Evolutionary conservation across 2,329 filamentous ascomycete species (phyloP).

Genomic region (Ophiocordyceps unilateralis): DNA sequence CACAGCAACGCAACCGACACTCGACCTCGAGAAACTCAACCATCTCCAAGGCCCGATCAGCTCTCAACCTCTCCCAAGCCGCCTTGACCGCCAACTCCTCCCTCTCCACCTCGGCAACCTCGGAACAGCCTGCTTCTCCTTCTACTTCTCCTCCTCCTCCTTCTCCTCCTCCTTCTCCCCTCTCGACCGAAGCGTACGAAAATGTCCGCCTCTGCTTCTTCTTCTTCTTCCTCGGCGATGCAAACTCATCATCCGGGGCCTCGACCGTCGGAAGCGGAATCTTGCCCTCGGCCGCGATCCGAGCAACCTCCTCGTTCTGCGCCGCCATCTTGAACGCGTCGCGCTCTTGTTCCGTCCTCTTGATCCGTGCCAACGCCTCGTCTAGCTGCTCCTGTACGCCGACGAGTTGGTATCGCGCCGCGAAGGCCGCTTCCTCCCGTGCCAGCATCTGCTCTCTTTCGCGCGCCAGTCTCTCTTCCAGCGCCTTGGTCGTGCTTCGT

Average conservation of each 20-base stretch:
- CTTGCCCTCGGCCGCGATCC: conserved; percentile 54
- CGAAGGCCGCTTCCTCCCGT: conserved; percentile 53
- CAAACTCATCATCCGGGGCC: conserved; percentile 43
- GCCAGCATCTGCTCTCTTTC: conserved; percentile 44
- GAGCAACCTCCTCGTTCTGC: conserved; percentile 55
- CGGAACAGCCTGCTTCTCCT: conserved; percentile 38
- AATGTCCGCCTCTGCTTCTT: conserved; percentile 14
- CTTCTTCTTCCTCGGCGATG: conserved; percentile 36
- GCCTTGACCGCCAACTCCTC: conserved; percentile 35
- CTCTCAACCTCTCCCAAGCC: conserved; percentile 43
- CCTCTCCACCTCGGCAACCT: conserved; percentile 38
- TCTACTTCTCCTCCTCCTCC: too few relatives aligned
- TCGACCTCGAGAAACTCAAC: conserved; percentile 63
- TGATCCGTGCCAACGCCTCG: conserved; percentile 43
- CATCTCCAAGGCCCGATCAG: conserved; percentile 52
- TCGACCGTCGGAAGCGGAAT: conserved; percentile 42
- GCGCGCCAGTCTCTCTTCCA: conserved; percentile 41
- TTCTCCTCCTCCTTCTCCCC: too few relatives aligned
- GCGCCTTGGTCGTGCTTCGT: conserved; percentile 33
- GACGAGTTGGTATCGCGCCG: conserved; percentile 47
- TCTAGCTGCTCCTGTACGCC: conserved; percentile 50
- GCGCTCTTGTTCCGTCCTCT: conserved; percentile 54
- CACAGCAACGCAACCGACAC: conserved; percentile 54
- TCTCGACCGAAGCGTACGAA: conserved; percentile 25
- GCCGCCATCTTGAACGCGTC: conserved; percentile 57